phyloP scores from a whole-genome alignment of 2,329 filamentous ascomycete species.

The Exophiala xenobiotica region DNA sequence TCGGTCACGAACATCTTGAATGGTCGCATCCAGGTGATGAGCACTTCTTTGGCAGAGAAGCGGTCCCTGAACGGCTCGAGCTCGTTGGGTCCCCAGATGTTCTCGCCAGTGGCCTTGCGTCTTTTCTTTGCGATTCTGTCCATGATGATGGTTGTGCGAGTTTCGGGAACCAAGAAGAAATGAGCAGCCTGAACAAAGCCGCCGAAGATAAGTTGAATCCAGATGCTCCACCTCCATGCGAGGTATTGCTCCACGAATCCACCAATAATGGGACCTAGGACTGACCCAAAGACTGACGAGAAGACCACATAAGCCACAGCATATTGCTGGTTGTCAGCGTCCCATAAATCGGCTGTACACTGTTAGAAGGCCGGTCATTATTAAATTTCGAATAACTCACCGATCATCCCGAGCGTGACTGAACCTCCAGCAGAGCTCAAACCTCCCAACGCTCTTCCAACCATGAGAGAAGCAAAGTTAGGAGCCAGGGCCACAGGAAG shows the following conservation, averaged over 20 bases:
- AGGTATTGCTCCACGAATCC: slow-evolving; percentile 70
- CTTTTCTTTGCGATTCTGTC: slow-evolving; percentile 75
- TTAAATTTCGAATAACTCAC: slow-evolving; percentile 2
- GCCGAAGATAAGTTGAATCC: slow-evolving; percentile 81
- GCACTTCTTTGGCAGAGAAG: slow-evolving; percentile 57
- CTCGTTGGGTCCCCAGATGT: slow-evolving; percentile 72
- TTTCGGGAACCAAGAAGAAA: slow-evolving; percentile 71
- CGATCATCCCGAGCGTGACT: slow-evolving; percentile 71
- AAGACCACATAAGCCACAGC: slow-evolving; percentile 76
- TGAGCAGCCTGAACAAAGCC: slow-evolving; percentile 67
- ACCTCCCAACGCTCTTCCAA: slow-evolving; percentile 68
- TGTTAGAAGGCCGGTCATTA: slow-evolving; percentile 2
- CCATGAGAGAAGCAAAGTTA: slow-evolving; percentile 69
- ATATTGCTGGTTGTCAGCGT: slow-evolving; percentile 69
- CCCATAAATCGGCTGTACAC: slow-evolving; percentile 63
- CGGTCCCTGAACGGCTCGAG: slow-evolving; percentile 58
- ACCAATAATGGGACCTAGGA: slow-evolving; percentile 75
- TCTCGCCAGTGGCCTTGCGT: slow-evolving; percentile 61
- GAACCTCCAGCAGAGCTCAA: slow-evolving; percentile 70
- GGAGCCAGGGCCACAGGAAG: slow-evolving; percentile 69
- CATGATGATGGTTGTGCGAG: slow-evolving; percentile 73
- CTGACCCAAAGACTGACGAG: slow-evolving; percentile 74
- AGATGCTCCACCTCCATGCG: slow-evolving; percentile 75
- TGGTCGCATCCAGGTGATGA: slow-evolving; percentile 59
- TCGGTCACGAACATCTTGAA: slow-evolving; percentile 65